phyloP scores from a whole-genome alignment of 768 basidiomycete genomes.

The Mycena crocata region DNA sequence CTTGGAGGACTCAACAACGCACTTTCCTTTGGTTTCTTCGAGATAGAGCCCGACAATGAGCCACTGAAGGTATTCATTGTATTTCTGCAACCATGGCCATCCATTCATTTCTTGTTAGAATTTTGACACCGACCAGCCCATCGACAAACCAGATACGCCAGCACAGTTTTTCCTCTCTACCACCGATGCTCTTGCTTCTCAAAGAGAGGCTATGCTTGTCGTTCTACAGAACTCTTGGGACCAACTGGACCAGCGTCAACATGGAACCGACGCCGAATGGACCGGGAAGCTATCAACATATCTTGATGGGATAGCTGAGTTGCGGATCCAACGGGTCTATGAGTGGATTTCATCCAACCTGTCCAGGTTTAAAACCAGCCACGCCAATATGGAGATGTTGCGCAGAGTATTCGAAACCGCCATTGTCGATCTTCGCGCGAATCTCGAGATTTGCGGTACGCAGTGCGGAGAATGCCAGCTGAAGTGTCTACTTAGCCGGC shows the following conservation, averaged over 20 bases:
- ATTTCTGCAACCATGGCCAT: background rate
- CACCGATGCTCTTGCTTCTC: conserved; percentile 11
- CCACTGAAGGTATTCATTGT: conserved; percentile 58
- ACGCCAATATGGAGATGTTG: conserved; percentile 59
- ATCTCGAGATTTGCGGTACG: conserved; percentile 61
- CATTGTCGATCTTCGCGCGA: conserved; percentile 58
- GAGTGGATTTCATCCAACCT: conserved; percentile 65
- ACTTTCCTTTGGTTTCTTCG: conserved; percentile 58
- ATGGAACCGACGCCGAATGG: conserved; percentile 56
- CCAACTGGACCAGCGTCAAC: conserved; percentile 44
- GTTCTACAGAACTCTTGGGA: conserved; percentile 45
- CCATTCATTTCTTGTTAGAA: conserved; percentile 51
- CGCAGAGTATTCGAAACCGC: conserved; percentile 55
- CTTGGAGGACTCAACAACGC: conserved; percentile 57
- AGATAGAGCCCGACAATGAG: conserved; percentile 58
- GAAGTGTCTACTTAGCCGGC: conserved; percentile 56
- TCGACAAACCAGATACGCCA: conserved; percentile 52
- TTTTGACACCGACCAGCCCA: conserved; percentile 58
- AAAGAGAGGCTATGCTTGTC: conserved; percentile 41
- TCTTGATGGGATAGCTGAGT: conserved; percentile 52
- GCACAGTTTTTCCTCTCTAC: conserved; percentile 46
- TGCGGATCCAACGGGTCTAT: conserved; percentile 59
- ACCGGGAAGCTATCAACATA: conserved; percentile 48
- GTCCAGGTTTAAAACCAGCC: conserved; percentile 55
- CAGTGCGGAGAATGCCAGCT: conserved; percentile 62